phyloP scores from a whole-genome alignment of 306 rosid species.

The Vachellia collinsii region DNA sequence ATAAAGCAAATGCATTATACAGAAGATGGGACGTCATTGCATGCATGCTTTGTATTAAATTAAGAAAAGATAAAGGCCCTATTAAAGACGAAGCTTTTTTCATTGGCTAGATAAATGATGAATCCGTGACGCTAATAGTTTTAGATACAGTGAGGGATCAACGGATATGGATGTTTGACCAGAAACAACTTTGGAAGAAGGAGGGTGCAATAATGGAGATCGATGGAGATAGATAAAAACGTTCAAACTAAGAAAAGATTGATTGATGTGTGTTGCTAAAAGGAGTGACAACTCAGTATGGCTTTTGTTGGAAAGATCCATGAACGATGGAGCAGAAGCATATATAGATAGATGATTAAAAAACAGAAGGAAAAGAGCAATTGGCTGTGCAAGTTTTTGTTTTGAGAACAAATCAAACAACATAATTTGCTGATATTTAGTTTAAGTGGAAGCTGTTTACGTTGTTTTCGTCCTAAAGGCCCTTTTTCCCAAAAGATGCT shows the following conservation, averaged over 20 bases:
- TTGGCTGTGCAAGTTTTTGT: neutral
- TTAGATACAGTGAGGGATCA: neutral
- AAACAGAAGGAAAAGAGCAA: neutral
- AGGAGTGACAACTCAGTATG: neutral
- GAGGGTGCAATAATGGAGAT: conserved; percentile 7
- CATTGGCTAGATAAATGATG: neutral
- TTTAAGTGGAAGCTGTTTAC: neutral
- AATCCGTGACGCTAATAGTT: neutral
- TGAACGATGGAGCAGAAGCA: neutral
- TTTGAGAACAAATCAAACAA: neutral
- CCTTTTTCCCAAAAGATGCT: neutral
- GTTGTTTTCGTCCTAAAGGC: neutral
- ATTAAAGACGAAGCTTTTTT: conserved; percentile 4
- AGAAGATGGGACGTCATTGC: neutral
- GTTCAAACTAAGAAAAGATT: neutral
- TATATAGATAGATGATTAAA: neutral
- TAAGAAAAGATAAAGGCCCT: neutral
- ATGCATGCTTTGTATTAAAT: neutral
- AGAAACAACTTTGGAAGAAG: neutral
- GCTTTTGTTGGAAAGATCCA: neutral
- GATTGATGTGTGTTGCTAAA: neutral
- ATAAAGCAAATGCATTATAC: neutral
- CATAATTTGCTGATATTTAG: neutral
- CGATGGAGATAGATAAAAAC: neutral
- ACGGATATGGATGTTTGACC: neutral